A percentile compares a stretch with the other conserved stretches of the same genome.
These are phyloP conservation scores for Eremothecium sinecaudum DNA, from an alignment of 1,139 yeast species.

Conservation along the genomic window DNA sequence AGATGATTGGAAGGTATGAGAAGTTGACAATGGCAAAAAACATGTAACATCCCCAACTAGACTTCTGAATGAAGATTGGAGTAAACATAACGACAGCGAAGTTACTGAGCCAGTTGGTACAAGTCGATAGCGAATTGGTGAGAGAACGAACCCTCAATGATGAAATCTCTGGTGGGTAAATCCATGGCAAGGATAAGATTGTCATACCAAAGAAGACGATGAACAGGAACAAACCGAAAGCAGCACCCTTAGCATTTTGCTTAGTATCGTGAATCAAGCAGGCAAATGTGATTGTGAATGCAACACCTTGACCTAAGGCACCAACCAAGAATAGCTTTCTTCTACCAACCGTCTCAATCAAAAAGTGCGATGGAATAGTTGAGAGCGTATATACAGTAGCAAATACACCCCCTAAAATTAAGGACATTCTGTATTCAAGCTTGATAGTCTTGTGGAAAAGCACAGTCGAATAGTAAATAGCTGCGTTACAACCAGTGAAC, in stretches of 20 bases:
- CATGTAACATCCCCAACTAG: conserved; percentile 38
- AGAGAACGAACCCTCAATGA: conserved; percentile 38
- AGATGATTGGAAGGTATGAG: conserved; percentile 47
- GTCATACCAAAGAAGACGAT: conserved; percentile 35
- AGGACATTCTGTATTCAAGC: conserved; percentile 42
- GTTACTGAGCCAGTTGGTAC: conserved; percentile 45
- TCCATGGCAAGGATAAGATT: conserved; percentile 37
- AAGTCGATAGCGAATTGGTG: conserved; percentile 39
- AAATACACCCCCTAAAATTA: conserved; percentile 56
- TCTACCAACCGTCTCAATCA: conserved; percentile 61
- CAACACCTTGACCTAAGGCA: conserved; percentile 35
- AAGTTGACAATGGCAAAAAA: conserved; percentile 36
- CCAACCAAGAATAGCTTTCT: conserved; percentile 39
- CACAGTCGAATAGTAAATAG: conserved; percentile 58
- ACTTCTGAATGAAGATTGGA: conserved; percentile 37
- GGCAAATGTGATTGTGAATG: conserved; percentile 35
- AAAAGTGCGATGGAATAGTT: conserved; percentile 54
- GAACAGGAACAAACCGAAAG: conserved; percentile 40
- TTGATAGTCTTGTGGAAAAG: conserved; percentile 48
- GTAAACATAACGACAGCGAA: conserved; percentile 42
- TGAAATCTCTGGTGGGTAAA: conserved; percentile 39
- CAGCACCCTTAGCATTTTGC: conserved; percentile 37
- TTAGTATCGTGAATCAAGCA: conserved; percentile 32
- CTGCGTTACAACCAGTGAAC: conserved; percentile 58
- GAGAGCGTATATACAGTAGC: conserved; percentile 53